These are phyloP conservation scores for Zygotorulaspora chibaensis DNA, from an alignment of 805 yeast species.

Conservation along the genomic window DNA sequence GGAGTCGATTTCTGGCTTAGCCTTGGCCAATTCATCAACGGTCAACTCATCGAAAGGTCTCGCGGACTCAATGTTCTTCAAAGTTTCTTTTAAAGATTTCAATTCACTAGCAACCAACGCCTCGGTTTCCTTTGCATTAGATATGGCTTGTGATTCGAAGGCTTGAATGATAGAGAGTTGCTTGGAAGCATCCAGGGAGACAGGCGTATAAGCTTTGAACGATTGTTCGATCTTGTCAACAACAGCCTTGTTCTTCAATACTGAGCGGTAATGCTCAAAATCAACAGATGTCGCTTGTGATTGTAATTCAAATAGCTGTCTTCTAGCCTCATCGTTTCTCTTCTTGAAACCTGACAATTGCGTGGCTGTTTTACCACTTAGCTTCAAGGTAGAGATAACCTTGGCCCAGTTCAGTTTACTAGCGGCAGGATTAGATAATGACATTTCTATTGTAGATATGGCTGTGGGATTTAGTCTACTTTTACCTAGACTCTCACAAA, in stretches of 20 bases:
- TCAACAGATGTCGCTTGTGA: conserved; percentile 75
- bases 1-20: conserved; percentile 96
- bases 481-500: too few relatives aligned
- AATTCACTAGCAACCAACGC: conserved; percentile 82
- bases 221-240: conserved; percentile 78
- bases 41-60: conserved; percentile 98
- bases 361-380: conserved; percentile 87
- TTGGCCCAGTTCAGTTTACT: conserved; percentile 94
- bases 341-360: conserved; percentile 90
- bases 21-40: conserved; percentile 88
- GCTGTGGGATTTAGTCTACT: neutral
- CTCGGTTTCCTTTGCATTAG: conserved; percentile 93
- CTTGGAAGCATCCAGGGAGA: conserved; percentile 78
- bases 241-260: conserved; percentile 75
- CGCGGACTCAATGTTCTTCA: conserved; percentile 90
- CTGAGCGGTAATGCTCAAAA: conserved; percentile 71
- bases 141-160: conserved; percentile 91
- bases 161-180: conserved; percentile 89
- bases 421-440: conserved; percentile 52
- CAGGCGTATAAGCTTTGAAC: conserved; percentile 72
- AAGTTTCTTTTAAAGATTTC: conserved; percentile 77
- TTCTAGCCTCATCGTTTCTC: conserved; percentile 97
- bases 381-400: conserved; percentile 80
- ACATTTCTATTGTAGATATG: conserved; percentile 17
- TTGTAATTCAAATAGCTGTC: conserved; percentile 64